Base-by-base conservation (phyloP, 106 monocot species). In the Posidonia australis region DNA sequence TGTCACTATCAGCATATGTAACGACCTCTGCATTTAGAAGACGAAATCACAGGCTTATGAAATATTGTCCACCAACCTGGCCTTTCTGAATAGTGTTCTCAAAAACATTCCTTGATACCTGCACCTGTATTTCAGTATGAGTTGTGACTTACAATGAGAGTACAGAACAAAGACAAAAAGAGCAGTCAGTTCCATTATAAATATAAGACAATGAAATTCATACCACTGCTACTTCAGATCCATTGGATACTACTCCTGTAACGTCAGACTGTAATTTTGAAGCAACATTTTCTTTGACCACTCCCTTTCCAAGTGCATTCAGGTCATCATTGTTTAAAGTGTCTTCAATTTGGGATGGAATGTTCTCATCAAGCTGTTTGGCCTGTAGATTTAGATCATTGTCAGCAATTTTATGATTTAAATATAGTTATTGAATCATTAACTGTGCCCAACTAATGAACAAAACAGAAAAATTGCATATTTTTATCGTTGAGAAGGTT, bases 301-400 rank as follows among this genome's bases (percentile, higher is more conserved):
- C 29, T 16, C 28, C 27, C 54, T 47, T 72, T 30, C 31, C 20
- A 58, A 46, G 17, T 69, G 14, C 21, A 58, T n/a, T 56, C 54
- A 29, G 12, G 22, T 41, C 1, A 42, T 56, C 41, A 65, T 67
- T 21, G 67, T 70, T 54, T 9, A 28, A 49, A 57, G 23, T 54
- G 23, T 71, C 60, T 55, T 73, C 77, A 51, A 67, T 29, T 32
- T 73, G 27, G 4, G 48, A 70, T 51, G 77, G 66, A 16, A 79
- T 17, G 54, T 67, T 79, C 2, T 9, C 47, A 63, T 72, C 72
- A 46, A 82, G 73, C n/a, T 76, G 63, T 62, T 82, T 84, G 66
- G 76, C 63, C 92, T 92, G 77, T 31, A 54, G 41, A 22, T 54
- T 46, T 10, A 20, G 9, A 9, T 13, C 10, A 43, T 42, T 19